Conservation (phyloP, 139 green algal genomes). For the Coelastrella sp. region DNA sequence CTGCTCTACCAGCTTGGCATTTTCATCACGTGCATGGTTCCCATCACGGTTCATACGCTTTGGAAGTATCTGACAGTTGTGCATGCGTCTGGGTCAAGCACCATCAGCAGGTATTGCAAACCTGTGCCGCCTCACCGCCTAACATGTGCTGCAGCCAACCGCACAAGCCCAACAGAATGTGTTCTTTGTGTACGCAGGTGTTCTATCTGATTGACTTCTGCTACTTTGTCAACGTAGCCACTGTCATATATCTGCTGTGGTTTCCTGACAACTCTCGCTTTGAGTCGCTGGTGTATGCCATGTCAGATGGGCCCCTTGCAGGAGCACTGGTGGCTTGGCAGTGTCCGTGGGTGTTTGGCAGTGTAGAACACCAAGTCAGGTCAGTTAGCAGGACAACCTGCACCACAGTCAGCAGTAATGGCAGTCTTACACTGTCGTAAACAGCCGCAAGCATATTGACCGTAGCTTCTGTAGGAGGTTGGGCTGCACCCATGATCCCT, state of each 20-base stretch:
- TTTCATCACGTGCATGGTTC: neutral
- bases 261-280: conserved; percentile 33
- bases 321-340: conserved; percentile 72
- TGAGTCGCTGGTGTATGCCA: conserved; percentile 57
- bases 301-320: conserved; percentile 75
- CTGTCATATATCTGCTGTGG: conserved; percentile 52
- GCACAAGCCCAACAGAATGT: neutral
- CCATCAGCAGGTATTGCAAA: neutral
- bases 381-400: conserved; percentile 1
- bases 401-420: neutral
- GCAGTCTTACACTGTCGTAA: neutral
- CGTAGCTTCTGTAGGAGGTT: too few relatives aligned
- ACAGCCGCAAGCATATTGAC: too few relatives aligned
- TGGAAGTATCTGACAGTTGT: neutral
- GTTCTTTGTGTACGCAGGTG: neutral
- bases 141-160: neutral
- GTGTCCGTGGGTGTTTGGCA: conserved; percentile 73
- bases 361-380: conserved; percentile 63
- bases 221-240: conserved; percentile 62
- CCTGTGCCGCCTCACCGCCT: too few relatives aligned
- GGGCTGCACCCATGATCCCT: too few relatives aligned
- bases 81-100: neutral
- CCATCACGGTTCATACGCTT: neutral
- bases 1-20: neutral
- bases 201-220: conserved; percentile 78